Evolutionary conservation across 768 basidiomycete genomes (phyloP).

Genomic region (Rhizopogon vulgaris): DNA sequence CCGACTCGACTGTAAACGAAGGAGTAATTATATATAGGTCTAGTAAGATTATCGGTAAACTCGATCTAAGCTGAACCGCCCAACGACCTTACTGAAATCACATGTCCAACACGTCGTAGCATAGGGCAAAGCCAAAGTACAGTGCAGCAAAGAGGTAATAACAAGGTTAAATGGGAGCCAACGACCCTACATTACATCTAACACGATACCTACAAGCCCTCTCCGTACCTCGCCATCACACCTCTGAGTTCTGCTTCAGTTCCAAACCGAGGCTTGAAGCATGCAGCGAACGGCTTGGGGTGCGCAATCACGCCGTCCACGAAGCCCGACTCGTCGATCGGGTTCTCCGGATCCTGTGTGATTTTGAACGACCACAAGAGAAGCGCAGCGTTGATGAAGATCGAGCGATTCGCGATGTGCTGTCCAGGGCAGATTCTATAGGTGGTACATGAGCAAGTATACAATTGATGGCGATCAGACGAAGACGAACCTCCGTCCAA

Average conservation of each 20-base stretch:
- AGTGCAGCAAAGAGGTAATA: too few species aligned
- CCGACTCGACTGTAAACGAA: too few species aligned
- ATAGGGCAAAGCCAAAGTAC: too few species aligned
- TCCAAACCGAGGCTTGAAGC: slow-evolving; percentile 44
- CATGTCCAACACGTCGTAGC: too few species aligned
- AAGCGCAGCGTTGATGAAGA: slow-evolving; percentile 61
- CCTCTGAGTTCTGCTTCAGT: slow-evolving; percentile 18
- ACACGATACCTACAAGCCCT: slow-evolving; percentile 9
- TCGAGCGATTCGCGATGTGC: slow-evolving; percentile 53
- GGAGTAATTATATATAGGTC: too few species aligned
- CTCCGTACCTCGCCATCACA: slow-evolving; percentile 20
- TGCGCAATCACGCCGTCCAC: slow-evolving; percentile 60
- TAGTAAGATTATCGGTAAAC: too few species aligned
- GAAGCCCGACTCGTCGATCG: slow-evolving; percentile 58
- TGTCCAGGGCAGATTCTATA: slow-evolving; percentile 62
- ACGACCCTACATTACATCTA: too few species aligned
- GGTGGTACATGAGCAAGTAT: neutral
- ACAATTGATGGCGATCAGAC: neutral
- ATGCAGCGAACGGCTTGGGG: slow-evolving; percentile 53
- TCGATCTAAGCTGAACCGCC: too few species aligned
- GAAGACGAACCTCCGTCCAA: slow-evolving; percentile 35
- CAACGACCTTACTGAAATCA: too few species aligned
- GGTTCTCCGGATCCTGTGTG: slow-evolving; percentile 39
- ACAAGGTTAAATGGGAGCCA: too few species aligned
- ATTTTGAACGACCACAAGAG: slow-evolving; percentile 63